Evolutionary conservation across 371 early-diverging fungal species (phyloP).

Genomic region (Mucor irregularis): DNA sequence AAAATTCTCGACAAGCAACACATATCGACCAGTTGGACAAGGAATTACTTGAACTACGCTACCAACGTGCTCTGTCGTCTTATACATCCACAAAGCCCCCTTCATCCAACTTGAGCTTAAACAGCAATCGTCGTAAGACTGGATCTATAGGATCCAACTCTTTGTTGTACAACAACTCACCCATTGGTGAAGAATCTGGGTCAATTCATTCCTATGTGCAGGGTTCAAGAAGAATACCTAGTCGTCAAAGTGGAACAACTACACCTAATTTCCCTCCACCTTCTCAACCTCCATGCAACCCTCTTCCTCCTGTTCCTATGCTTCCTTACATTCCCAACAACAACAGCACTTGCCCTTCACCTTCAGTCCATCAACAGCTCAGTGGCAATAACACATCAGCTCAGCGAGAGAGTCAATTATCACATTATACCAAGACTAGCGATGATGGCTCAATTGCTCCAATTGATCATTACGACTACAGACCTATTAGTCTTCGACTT

Average conservation of each 20-base stretch:
- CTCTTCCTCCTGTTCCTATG: slow-evolving; percentile 16
- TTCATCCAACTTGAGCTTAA: background rate
- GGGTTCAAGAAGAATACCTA: too few species aligned
- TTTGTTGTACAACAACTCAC: too few species aligned
- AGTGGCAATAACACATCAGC: background rate
- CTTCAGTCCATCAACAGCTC: background rate
- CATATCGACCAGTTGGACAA: background rate
- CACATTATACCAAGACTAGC: background rate
- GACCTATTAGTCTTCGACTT: background rate
- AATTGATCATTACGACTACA: background rate
- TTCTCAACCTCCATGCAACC: slow-evolving; percentile 10
- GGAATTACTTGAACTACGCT: background rate
- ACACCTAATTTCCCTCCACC: slow-evolving; percentile 5
- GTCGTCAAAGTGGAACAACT: background rate
- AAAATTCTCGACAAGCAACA: background rate
- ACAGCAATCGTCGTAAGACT: too few species aligned
- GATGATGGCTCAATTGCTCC: background rate
- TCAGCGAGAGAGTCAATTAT: background rate
- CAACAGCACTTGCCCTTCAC: background rate
- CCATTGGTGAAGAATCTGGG: too few species aligned
- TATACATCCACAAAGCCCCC: too few species aligned
- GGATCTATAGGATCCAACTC: too few species aligned
- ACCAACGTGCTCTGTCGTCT: background rate
- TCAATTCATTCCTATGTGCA: too few species aligned
- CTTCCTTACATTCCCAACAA: background rate